These are phyloP conservation scores for Russula foetens DNA, from an alignment of 768 basidiomycete species.

Conservation along the genomic window DNA sequence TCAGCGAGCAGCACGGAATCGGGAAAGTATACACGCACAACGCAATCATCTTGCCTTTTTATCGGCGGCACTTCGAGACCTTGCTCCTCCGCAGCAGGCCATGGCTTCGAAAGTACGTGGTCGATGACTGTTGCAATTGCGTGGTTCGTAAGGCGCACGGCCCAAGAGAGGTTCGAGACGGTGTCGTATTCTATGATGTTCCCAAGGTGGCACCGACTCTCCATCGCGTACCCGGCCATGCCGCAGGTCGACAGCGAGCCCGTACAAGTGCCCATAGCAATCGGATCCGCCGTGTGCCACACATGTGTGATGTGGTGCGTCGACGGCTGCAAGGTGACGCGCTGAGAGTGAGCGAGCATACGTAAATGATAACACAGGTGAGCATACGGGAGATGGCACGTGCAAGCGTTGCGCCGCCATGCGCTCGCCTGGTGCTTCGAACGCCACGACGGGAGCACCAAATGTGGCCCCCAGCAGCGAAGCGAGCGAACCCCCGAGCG, in stretches of 20 bases:
- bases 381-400: slow-evolving; percentile 71
- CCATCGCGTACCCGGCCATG: slow-evolving; percentile 83
- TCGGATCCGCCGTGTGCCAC: slow-evolving; percentile 91
- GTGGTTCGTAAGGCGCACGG: slow-evolving; percentile 75
- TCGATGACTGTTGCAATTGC: slow-evolving; percentile 76
- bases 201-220: slow-evolving; percentile 51
- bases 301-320: slow-evolving; percentile 76
- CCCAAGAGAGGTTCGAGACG: slow-evolving; percentile 77
- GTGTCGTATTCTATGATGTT: slow-evolving; percentile 87
- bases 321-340: slow-evolving; percentile 41
- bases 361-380: slow-evolving; percentile 8
- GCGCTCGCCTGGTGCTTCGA: slow-evolving; percentile 68
- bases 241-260: slow-evolving; percentile 73
- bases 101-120: slow-evolving; percentile 57
- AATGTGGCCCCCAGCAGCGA: slow-evolving; percentile 84
- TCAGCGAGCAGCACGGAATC: neutral
- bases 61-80: slow-evolving; percentile 59
- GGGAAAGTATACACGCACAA: slow-evolving; percentile 39
- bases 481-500: slow-evolving; percentile 83
- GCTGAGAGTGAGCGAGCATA: neutral
- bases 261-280: slow-evolving; percentile 77
- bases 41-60: slow-evolving; percentile 52
- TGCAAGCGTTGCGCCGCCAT: slow-evolving; percentile 69
- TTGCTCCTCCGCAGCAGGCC: slow-evolving; percentile 53
- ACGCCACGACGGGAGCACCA: slow-evolving; percentile 83